Evolutionary conservation across 345 rosid species (phyloP), one percentile per base, ranked within the genome.

Genomic region (Salix dunnii): DNA sequence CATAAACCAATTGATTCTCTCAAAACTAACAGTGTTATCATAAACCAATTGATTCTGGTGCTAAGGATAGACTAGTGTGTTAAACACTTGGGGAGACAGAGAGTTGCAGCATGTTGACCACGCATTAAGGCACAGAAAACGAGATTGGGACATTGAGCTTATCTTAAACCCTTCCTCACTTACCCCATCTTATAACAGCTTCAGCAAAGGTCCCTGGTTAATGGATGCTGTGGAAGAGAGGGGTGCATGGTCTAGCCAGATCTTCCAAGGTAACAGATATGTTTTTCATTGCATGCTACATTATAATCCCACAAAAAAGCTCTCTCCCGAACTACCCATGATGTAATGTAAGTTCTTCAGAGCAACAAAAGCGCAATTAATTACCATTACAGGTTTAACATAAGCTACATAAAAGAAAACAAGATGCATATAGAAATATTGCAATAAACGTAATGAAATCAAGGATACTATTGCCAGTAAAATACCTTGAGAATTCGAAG

Each of bases 401-500:
- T 38, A 35, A 53, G 33, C 38, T 33, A 69, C 48, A 74, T 30
- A 60, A n/a, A 71, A 12, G 43, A 36, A 36, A 65, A 33, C 71
- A 31, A 23, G 66, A 76, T 35, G 63, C 17, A 64, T 14, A 27
- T n/a, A 55, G 58, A 69, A 42, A 77, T 51, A n/a, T 67, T 70
- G 21, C 58, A 76, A 70, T 76, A 23, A 76, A 20, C n/a, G 60
- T 33, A 27, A 76, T 16, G 35, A 21, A 70, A 31, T 74, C 46
- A 77, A 74, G 64, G 55, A 9, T 51, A 18, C 23, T 8, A 74
- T 46, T 31, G 25, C 68, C 23, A 6, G 66, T 25, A 67, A 78
- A 76, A 81, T 90, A 95, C 99, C 98, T 91, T 92, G 70, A 96
- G 97, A 73, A 96, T 82, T 63, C 92, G 92, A 51, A 96, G 97